Conservation (phyloP, 176 grass and related monocot species). For the Raddia distichophylla region DNA sequence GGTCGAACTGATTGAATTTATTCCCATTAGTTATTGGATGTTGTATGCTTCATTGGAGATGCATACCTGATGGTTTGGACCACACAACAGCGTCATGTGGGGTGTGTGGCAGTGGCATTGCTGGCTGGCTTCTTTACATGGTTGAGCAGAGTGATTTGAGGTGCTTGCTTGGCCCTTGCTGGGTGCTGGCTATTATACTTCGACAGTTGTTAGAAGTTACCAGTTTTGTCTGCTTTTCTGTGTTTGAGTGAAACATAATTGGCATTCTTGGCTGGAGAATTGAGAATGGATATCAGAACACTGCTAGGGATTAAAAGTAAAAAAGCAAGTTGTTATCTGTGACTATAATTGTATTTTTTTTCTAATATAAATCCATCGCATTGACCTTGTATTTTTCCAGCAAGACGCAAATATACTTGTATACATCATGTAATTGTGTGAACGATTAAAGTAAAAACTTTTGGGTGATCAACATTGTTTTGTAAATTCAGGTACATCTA, state of each 20-base stretch:
- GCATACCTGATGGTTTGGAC: neutral
- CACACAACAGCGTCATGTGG: neutral
- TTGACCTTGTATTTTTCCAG: slow-evolving; percentile 3
- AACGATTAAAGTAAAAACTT: neutral
- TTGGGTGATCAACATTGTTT: slow-evolving; percentile 37
- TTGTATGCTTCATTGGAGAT: neutral
- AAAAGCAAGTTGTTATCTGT: neutral
- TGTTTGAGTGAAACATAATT: neutral
- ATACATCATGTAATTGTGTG: slow-evolving; percentile 3
- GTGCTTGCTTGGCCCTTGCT: neutral
- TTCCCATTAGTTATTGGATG: neutral
- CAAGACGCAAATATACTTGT: neutral
- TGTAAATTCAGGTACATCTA: slow-evolving; percentile 86
- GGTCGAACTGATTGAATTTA: neutral
- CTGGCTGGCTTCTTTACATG: neutral
- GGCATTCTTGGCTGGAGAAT: neutral
- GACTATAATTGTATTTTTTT: neutral
- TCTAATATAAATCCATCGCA: neutral
- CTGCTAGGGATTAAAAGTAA: neutral
- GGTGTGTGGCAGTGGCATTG: neutral
- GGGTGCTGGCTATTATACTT: neutral
- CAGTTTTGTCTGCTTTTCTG: neutral
- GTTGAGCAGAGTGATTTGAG: neutral
- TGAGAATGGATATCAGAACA: neutral
- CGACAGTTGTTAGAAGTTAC: neutral